phyloP scores from a whole-genome alignment of 1,139 yeast species.

The Scheffersomyces parashehatae region DNA sequence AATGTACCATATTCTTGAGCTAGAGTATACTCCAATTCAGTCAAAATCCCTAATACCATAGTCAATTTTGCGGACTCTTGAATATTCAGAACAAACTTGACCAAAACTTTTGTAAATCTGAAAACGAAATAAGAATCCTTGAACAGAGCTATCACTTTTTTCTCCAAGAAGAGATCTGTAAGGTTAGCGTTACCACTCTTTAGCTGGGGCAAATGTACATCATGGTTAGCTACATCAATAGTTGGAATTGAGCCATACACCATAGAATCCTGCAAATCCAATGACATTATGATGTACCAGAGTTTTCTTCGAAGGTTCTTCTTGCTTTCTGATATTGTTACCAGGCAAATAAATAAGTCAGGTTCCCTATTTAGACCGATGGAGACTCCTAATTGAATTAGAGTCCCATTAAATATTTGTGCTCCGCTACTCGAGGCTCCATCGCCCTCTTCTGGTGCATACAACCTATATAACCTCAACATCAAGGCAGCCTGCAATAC shows the following conservation, averaged over 20 bases:
- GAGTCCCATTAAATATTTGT: slow-evolving; percentile 3
- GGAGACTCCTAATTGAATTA: slow-evolving; percentile 7
- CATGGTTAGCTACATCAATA: slow-evolving; percentile 16
- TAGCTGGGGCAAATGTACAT: slow-evolving; percentile 18
- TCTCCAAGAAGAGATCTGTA: slow-evolving; percentile 16
- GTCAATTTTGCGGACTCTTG: slow-evolving; percentile 6
- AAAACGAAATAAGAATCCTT: slow-evolving; percentile 4
- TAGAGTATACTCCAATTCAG: slow-evolving; percentile 8
- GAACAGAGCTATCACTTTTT: slow-evolving; percentile 12
- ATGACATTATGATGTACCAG: slow-evolving; percentile 24
- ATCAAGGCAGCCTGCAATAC: slow-evolving; percentile 14
- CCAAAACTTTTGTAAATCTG: neutral
- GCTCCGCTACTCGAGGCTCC: slow-evolving; percentile 7
- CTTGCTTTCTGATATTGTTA: slow-evolving; percentile 1
- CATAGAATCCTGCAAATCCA: slow-evolving; percentile 15
- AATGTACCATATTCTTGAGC: slow-evolving; percentile 4
- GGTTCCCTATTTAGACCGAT: slow-evolving; percentile 9
- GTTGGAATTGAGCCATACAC: slow-evolving; percentile 13
- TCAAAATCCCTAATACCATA: slow-evolving; percentile 6
- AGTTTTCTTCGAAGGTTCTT: slow-evolving; percentile 5
- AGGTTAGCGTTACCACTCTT: slow-evolving; percentile 15
- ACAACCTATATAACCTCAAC: slow-evolving; percentile 19
- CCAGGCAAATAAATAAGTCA: neutral
- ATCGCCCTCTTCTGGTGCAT: slow-evolving; percentile 30
- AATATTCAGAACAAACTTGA: slow-evolving; percentile 7